Evolutionary conservation across 2,329 filamentous ascomycete genomes (phyloP), one percentile per base, ranked within the genome.

Genomic region (Colletotrichum lupini): DNA sequence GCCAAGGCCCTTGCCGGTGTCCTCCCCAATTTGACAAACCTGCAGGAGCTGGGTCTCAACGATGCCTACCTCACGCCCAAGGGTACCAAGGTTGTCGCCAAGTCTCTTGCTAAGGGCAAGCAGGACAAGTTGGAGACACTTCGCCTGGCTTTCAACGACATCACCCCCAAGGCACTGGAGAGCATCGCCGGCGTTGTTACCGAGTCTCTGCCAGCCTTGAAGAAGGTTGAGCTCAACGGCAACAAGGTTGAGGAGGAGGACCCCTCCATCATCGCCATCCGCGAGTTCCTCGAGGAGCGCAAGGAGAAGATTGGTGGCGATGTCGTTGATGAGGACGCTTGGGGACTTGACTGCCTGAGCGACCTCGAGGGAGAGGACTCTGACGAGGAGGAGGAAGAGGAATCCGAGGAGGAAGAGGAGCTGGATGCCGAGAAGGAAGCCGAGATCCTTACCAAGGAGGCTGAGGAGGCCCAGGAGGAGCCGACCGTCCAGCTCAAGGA

Each of bases 231-330:
- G 84, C 86, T 99, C 76, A 98, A 99, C 81, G 97, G 97, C 63
- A 99, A 99, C 86, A 97, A 95, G 81, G 98, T 99, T 78, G 87
- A 89, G 9, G 95, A 98, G 82, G 95, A 97, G 3, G 95, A 98
- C 77, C 87, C 90, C 59, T 90, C 90, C 32, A 88, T 98, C 55
- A 84, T 90, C 74, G 87, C 86, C 26, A 86, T 98, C 58, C 90
- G 92, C 76, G 89, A 92, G 64, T 85, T 97, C 32, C 87, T 98
- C 30, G 92, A 94, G 72, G 89, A 90, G 79, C 92, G 95, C 75
- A 95, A 95, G 85, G 93, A 96, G 81, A 91, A 93, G 76, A 79
- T 90, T 4, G 92, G 87, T 32, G 92, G 92, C 19, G 88, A 91
- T 69, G 78, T 89, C 30, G 81, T 96, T 49, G 88, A 93, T 56